Conservation (phyloP, 768 basidiomycete species). For the Chiua virens region DNA sequence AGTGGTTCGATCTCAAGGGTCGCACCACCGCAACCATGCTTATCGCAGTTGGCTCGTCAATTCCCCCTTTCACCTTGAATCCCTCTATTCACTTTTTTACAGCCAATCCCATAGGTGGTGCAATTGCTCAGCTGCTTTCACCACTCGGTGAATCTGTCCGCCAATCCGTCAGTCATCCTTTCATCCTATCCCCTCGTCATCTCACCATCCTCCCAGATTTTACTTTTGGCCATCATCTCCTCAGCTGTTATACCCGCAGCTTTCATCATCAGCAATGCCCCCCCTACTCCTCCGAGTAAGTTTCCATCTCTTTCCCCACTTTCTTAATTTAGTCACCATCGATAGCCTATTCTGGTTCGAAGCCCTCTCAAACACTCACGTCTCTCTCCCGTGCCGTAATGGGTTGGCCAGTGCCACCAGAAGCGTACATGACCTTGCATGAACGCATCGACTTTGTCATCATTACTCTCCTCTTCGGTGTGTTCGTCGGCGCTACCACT, state of each 20-base stretch:
- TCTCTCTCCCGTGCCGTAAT: slow-evolving; percentile 56
- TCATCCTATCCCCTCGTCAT: neutral
- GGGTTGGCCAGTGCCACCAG: slow-evolving; percentile 40
- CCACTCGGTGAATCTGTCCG: slow-evolving; percentile 56
- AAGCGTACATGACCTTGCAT: slow-evolving; percentile 56
- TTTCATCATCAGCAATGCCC: slow-evolving; percentile 57
- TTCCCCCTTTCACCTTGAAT: neutral
- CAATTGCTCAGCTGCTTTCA: slow-evolving; percentile 70
- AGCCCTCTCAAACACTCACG: slow-evolving; percentile 49
- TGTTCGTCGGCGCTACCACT: slow-evolving; percentile 63
- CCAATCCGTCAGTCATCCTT: slow-evolving; percentile 53
- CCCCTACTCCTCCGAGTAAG: slow-evolving; percentile 80
- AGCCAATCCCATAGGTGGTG: slow-evolving; percentile 77
- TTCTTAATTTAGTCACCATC: neutral
- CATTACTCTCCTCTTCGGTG: slow-evolving; percentile 58
- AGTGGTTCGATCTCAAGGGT: slow-evolving; percentile 76
- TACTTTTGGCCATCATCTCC: slow-evolving; percentile 69
- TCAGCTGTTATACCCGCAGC: slow-evolving; percentile 59
- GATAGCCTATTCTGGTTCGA: slow-evolving; percentile 68
- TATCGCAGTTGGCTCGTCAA: slow-evolving; percentile 42
- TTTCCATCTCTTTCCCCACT: neutral
- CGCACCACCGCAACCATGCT: slow-evolving; percentile 78
- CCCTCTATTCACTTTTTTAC: neutral
- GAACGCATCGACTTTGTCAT: slow-evolving; percentile 75
- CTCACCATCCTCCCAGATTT: slow-evolving; percentile 42